These are phyloP conservation scores for Penicillium hordei DNA, from an alignment of 2,329 filamentous ascomycete genomes.

Conservation along the genomic window DNA sequence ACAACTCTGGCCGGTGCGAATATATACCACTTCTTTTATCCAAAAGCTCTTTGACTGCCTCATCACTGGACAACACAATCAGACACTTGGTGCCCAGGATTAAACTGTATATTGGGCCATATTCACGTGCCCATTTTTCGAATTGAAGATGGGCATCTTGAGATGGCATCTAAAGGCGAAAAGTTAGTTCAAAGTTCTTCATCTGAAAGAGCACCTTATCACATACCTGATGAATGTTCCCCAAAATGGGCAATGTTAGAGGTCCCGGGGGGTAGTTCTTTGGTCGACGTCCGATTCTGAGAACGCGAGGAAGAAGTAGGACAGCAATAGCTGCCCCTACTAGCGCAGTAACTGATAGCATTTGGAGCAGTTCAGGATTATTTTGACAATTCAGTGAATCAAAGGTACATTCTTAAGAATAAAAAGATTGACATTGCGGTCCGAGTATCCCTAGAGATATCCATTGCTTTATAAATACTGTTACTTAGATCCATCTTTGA, in stretches of 20 bases:
- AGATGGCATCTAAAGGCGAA: slow-evolving; percentile 40
- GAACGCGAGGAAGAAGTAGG: too few species aligned
- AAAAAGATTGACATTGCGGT: too few species aligned
- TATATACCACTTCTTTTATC: slow-evolving; percentile 54
- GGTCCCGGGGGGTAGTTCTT: too few species aligned
- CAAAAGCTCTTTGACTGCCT: slow-evolving; percentile 53
- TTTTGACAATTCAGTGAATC: neutral
- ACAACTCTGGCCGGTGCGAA: slow-evolving; percentile 49
- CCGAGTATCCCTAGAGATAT: too few species aligned
- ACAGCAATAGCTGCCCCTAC: too few species aligned
- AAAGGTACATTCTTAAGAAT: neutral
- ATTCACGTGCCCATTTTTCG: slow-evolving; percentile 54
- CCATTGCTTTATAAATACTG: too few species aligned
- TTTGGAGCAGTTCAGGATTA: neutral
- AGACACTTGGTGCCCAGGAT: slow-evolving; percentile 52
- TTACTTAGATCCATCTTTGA: too few species aligned
- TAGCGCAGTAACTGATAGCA: too few species aligned
- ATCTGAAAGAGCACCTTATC: neutral
- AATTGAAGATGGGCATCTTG: slow-evolving; percentile 49
- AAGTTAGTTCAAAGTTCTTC: neutral
- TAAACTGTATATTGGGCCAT: slow-evolving; percentile 54
- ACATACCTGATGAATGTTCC: slow-evolving; percentile 49
- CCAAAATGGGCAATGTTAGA: slow-evolving; percentile 51
- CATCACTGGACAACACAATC: slow-evolving; percentile 49
- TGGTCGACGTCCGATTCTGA: too few species aligned